Percentiles rank a stretch among this genome's conserved stretches.
Evolutionary conservation across 176 grass and related monocot species (phyloP).

Genomic region (Cenchrus purpureus): DNA sequence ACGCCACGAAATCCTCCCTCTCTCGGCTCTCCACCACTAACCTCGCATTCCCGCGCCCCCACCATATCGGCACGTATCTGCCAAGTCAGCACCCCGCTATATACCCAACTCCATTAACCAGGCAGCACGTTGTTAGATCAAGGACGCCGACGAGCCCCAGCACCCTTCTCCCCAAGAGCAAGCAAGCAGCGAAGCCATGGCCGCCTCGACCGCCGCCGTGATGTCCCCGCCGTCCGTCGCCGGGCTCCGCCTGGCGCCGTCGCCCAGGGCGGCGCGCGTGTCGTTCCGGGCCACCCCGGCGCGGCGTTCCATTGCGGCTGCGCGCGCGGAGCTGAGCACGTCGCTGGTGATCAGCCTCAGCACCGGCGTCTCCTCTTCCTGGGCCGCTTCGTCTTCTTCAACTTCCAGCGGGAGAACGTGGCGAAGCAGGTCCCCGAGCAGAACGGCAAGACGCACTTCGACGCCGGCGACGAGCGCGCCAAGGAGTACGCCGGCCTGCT

Average conservation of each 20-base stretch:
- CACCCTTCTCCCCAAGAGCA: no score
- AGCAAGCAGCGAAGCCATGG: conserved; percentile 29
- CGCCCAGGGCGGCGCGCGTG: conserved; percentile 12
- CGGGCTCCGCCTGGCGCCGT: conserved; percentile 63
- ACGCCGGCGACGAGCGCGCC: conserved; percentile 87
- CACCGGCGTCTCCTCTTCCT: conserved; percentile 97
- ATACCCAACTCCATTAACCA: conserved; percentile 26
- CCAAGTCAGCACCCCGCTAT: conserved; percentile 46
- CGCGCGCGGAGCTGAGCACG: conserved; percentile 77
- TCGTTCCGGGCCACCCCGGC: conserved; percentile 28
- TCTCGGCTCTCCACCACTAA: conserved; percentile 40
- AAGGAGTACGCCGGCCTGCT: conserved; percentile 83
- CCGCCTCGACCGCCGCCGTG: conserved; percentile 46
- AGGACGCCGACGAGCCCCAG: not conserved
- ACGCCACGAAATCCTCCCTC: conserved; percentile 25
- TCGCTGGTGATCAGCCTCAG: conserved; percentile 96
- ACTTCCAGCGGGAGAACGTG: conserved; percentile 99
- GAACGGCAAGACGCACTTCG: conserved; percentile 97
- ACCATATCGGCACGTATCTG: conserved; percentile 35
- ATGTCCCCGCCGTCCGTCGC: conserved; percentile 51
- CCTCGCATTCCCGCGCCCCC: conserved; percentile 26
- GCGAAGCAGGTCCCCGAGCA: conserved; percentile 96
- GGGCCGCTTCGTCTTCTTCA: conserved; percentile 98
- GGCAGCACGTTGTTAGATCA: conserved; percentile 6
- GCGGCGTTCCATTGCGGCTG: conserved; percentile 40